Base-by-base conservation (phyloP, 140 eudicot genomes). In the Oenanthe javanica region DNA sequence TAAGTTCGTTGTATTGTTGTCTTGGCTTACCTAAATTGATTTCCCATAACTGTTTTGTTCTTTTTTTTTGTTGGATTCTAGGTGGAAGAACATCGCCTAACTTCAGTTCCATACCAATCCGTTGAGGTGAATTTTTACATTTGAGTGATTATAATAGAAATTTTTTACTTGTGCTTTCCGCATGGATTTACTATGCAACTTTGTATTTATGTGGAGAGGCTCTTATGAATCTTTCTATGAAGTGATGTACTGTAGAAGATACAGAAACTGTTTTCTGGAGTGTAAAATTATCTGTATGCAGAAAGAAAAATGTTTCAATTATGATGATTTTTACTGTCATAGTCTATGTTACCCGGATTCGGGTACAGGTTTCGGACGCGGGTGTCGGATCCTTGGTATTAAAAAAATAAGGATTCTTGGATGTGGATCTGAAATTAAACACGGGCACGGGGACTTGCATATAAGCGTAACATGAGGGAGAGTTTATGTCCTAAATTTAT, bases 31-130 rank as follows among this genome's bases (percentile, higher is more conserved):
- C 54, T 2, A 66, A 1, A 49, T 27, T 83, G 64, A 54, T 52
- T 23, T 16, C 55, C 67, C 72, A 51, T 63, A 57, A 46, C 78
- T 49, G 78, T 66, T 66, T 55, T 76, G 38, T 74, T 48, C 51
- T 31, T 31, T 31, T 47, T 57, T 86, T 67, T 74, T 82, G 77
- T 81, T 77, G 79, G 18, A 76, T 77, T 82, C 83, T 86, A 95
- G 99, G 99, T 95, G 67, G 99, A 95, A 78, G 96, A 92, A 78
- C 92, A 90, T 85, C 97, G 97, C 79, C 79, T 92, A 48, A 87
- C 81, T 51, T 85, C 99, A 47, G 94, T 92, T 81, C 93, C 97
- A 63, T 95, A 89, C 87, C 86, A 90, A 43, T 84, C 96, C 72
- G 96, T 95, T 80, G 87, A 95, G 98, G 99, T 95, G 91, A 79